Evolutionary conservation across 1,139 yeast species (phyloP).

Genomic region (Candida smagusa): DNA sequence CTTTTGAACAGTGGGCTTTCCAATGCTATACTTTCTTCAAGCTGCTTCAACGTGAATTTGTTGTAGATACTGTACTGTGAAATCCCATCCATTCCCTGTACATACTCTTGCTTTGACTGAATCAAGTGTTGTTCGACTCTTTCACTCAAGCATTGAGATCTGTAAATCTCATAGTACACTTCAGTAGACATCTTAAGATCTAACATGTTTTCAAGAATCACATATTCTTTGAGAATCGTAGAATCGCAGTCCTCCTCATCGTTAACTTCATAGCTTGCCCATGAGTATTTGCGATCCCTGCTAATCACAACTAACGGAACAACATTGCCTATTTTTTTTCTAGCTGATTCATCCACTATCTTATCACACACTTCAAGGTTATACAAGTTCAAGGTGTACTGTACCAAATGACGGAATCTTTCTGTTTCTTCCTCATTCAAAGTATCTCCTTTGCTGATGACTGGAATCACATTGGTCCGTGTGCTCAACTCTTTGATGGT

Average conservation of each 20-base stretch:
- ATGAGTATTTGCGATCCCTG: slow-evolving; percentile 64
- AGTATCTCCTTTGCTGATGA: slow-evolving; percentile 73
- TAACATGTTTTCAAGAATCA: slow-evolving; percentile 54
- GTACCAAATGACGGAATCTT: slow-evolving; percentile 44
- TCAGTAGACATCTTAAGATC: slow-evolving; percentile 60
- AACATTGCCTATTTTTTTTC: slow-evolving; percentile 24
- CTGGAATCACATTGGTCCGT: slow-evolving; percentile 72
- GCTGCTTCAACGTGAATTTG: slow-evolving; percentile 28
- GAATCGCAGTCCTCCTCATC: slow-evolving; percentile 68
- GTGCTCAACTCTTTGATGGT: slow-evolving; percentile 65
- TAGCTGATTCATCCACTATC: slow-evolving; percentile 39
- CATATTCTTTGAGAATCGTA: slow-evolving; percentile 36
- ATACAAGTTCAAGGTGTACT: slow-evolving; percentile 40
- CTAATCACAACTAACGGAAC: slow-evolving; percentile 65
- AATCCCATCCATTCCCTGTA: slow-evolving; percentile 11
- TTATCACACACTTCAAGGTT: slow-evolving; percentile 58
- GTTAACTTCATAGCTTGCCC: slow-evolving; percentile 77
- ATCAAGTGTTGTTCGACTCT: slow-evolving; percentile 25
- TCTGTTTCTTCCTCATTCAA: slow-evolving; percentile 43
- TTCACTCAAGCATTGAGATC: slow-evolving; percentile 40
- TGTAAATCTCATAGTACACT: slow-evolving; percentile 51
- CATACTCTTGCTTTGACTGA: neutral
- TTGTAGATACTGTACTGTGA: slow-evolving; percentile 28
- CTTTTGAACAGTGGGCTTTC: slow-evolving; percentile 47
- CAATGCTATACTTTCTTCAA: slow-evolving; percentile 31